phyloP scores from a whole-genome alignment of 1,284 basidiomycete species.

The Trichosporon ovoides region DNA sequence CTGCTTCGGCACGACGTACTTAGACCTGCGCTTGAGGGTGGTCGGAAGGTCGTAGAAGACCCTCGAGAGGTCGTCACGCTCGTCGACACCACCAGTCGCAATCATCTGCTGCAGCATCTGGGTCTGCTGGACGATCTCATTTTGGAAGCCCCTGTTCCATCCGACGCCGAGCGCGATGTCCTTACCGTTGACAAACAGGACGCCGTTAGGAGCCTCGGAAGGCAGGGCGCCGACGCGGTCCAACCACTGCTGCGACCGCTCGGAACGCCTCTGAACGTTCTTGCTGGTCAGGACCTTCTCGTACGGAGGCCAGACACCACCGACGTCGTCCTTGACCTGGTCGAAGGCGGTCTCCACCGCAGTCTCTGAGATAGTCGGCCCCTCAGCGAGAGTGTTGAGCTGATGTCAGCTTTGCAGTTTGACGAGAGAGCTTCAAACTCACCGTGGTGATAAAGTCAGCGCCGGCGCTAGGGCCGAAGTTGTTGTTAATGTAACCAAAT shows the following conservation, averaged over 20 bases:
- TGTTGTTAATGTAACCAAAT: constrained; percentile 62
- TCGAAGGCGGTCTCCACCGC: constrained; percentile 34
- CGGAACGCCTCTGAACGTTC: constrained; percentile 30
- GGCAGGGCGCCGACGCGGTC: constrained; percentile 32
- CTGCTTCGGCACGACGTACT: constrained; percentile 36
- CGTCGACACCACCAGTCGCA: constrained; percentile 25
- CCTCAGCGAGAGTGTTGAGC: background rate
- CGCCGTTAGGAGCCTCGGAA: constrained; percentile 28
- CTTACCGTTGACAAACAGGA: constrained; percentile 81
- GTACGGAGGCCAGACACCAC: constrained; percentile 35
- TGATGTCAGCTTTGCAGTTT: background rate
- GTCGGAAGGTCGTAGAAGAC: constrained; percentile 87
- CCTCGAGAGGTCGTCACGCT: constrained; percentile 57
- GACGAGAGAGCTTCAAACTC: background rate
- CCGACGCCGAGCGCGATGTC: constrained; percentile 67
- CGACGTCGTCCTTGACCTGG: constrained; percentile 15
- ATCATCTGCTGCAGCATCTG: constrained; percentile 59
- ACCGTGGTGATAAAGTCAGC: constrained; percentile 56
- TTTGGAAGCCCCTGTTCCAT: constrained; percentile 7
- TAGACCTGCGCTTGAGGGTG: constrained; percentile 63
- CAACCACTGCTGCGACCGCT: constrained; percentile 27
- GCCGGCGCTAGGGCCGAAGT: constrained; percentile 60
- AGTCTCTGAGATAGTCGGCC: background rate
- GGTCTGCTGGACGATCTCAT: constrained; percentile 54
- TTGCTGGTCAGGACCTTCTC: constrained; percentile 44